Evolutionary conservation across 345 rosid genomes (phyloP).

Genomic region (Syzygium grande): DNA sequence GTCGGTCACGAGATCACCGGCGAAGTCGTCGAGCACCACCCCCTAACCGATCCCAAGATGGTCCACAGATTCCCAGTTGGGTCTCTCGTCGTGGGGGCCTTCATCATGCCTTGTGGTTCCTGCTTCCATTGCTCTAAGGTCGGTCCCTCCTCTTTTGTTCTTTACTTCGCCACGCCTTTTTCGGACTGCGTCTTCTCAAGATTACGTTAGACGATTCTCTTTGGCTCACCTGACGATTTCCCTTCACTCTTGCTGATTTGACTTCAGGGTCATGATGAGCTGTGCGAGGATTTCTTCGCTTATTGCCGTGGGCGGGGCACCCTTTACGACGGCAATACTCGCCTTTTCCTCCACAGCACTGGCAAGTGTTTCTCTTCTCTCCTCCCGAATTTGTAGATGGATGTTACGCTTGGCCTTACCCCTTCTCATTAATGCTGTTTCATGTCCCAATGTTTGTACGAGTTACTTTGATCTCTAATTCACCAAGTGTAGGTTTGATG

Average conservation of each 20-base stretch:
- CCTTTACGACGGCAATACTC: constrained; percentile 93
- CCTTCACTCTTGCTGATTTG: not conserved
- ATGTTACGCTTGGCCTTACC: not conserved
- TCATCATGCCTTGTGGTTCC: constrained; percentile 96
- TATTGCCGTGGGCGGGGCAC: constrained; percentile 95
- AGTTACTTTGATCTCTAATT: not conserved
- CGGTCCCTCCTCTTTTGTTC: not conserved
- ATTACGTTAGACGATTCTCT: not conserved
- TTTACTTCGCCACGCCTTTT: not conserved
- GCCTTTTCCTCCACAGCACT: constrained; percentile 65
- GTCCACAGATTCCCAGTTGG: constrained; percentile 81
- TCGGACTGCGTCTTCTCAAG: not conserved
- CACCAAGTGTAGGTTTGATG: not conserved
- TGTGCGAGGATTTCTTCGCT: constrained; percentile 95
- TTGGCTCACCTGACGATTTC: not conserved
- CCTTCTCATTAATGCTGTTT: not conserved
- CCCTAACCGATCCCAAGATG: constrained; percentile 60
- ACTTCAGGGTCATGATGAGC: constrained; percentile 93
- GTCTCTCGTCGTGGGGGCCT: constrained; percentile 88
- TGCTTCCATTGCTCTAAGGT: constrained; percentile 89
- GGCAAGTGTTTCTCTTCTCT: constrained; percentile 28
- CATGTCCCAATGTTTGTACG: not conserved
- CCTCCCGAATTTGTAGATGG: not conserved
- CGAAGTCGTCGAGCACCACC: constrained; percentile 91
- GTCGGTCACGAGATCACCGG: constrained; percentile 96